Evolutionary conservation across 768 basidiomycete genomes (phyloP).

Genomic region (Boletus sp.): DNA sequence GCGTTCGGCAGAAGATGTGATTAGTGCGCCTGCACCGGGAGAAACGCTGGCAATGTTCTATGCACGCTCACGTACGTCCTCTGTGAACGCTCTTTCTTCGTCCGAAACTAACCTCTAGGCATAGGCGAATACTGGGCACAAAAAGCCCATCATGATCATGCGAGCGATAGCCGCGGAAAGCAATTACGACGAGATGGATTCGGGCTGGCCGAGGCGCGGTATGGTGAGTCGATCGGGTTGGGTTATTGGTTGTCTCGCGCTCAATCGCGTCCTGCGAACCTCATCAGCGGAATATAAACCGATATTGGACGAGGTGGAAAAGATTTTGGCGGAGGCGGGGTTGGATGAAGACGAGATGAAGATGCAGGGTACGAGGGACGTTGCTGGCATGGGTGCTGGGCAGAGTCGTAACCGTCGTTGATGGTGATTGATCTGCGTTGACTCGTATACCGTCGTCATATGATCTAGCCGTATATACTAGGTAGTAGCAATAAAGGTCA

Average conservation of each 20-base stretch:
- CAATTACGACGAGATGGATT: conserved; percentile 77
- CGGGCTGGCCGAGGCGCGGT: conserved; percentile 67
- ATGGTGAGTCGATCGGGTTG: conserved; percentile 41
- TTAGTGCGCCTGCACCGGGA: conserved; percentile 80
- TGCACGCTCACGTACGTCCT: conserved; percentile 65
- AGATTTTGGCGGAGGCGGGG: conserved; percentile 79
- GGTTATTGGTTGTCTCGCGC: neutral
- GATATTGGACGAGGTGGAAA: conserved; percentile 76
- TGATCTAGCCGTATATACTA: no score
- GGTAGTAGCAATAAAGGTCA: no score
- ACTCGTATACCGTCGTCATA: no score
- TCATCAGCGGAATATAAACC: conserved; percentile 74
- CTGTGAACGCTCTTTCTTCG: neutral
- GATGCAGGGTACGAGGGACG: conserved; percentile 47
- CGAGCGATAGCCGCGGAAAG: conserved; percentile 71
- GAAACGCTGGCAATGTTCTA: conserved; percentile 86
- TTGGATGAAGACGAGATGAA: conserved; percentile 82
- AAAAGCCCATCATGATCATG: conserved; percentile 53
- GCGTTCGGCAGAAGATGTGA: conserved; percentile 64
- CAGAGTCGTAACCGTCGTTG: conserved; percentile 54
- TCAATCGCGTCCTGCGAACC: neutral
- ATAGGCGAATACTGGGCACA: conserved; percentile 82
- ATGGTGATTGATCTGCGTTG: neutral
- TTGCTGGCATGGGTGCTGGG: conserved; percentile 35
- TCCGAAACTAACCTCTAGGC: neutral